Base-by-base conservation (phyloP, 2,329 filamentous ascomycete species). In the Neonectria sp. region DNA sequence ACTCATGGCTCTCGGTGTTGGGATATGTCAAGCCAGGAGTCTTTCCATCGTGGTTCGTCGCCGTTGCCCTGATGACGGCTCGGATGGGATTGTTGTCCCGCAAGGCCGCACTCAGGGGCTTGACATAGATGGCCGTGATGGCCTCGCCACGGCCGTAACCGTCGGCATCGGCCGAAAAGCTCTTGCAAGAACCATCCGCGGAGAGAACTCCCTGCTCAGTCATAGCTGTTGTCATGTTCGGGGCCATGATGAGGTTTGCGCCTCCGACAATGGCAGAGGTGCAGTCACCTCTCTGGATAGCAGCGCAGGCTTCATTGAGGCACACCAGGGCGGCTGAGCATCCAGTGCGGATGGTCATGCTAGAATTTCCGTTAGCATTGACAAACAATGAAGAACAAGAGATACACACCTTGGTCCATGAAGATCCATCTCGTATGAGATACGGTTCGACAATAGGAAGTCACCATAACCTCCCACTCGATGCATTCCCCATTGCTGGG, bases 91-190 rank as follows among this genome's bases (percentile, higher is more conserved):
- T 82, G 13, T 80, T 79, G 46, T 83, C 82, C 6, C 69, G 69
- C 2, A 86, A 58, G 2, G 85, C 85, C 56, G 82, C 78, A 6
- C 76, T 73, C 0, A 86, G 71, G 0, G 72, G 78, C 73, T 86
- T 87, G 3, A 87, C 60, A 3, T 3, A 71, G 6, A 35, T 55
- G 29, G 27, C 53, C 46, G 35, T 53, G 48, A 87, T 59, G 13
- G 80, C 76, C 67, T 87, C 84, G 11, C 84, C 83, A 35, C 84
- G 77, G 3, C 77, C 81, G 71, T 86, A 87, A 2, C 86, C 40
- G 8, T 45, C 17, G 7, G 55, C 66, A 81, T 33, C 82, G 5
- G 72, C 68, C 67, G 85, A 86, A 67, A 80, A 85, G 21, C 78
- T 74, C 17, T 72, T 49, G n/a, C 56, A 71, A 35, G 52, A 74